phyloP scores from a whole-genome alignment of 257 asterid species.

The Gentiana straminea region DNA sequence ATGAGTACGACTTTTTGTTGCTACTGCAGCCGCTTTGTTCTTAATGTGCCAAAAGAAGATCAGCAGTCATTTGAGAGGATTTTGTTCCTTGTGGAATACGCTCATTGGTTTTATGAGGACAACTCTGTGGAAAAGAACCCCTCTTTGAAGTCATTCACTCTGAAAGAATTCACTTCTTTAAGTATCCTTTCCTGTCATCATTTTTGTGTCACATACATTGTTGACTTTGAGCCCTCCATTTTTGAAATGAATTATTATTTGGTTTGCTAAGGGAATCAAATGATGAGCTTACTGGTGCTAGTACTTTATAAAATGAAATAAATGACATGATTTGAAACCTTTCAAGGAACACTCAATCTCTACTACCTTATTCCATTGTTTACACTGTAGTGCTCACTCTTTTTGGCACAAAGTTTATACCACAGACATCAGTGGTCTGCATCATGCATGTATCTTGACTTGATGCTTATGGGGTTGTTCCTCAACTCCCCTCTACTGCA shows the following conservation, averaged over 20 bases:
- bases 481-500: no score
- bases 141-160: slow-evolving; percentile 78
- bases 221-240: neutral
- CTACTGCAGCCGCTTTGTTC: slow-evolving; percentile 83
- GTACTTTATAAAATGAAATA: no score
- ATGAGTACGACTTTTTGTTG: slow-evolving; percentile 6
- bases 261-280: no score
- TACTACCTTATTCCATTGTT: no score
- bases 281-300: no score
- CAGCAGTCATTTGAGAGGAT: slow-evolving; percentile 96
- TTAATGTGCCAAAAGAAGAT: slow-evolving; percentile 96
- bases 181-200: slow-evolving; percentile 49
- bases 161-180: slow-evolving; percentile 85
- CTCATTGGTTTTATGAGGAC: slow-evolving; percentile 98
- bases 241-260: neutral
- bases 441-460: no score
- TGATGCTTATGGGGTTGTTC: no score
- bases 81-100: slow-evolving; percentile 93
- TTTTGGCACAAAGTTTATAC: no score
- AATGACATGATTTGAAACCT: neutral
- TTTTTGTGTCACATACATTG: neutral
- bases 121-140: slow-evolving; percentile 90
- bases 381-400: no score
- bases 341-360: no score
- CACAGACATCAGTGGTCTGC: no score